Evolutionary conservation across 352 stramenopile species (phyloP), one percentile per base, ranked within the genome.

Genomic region (Globisporangium barbulae): DNA sequence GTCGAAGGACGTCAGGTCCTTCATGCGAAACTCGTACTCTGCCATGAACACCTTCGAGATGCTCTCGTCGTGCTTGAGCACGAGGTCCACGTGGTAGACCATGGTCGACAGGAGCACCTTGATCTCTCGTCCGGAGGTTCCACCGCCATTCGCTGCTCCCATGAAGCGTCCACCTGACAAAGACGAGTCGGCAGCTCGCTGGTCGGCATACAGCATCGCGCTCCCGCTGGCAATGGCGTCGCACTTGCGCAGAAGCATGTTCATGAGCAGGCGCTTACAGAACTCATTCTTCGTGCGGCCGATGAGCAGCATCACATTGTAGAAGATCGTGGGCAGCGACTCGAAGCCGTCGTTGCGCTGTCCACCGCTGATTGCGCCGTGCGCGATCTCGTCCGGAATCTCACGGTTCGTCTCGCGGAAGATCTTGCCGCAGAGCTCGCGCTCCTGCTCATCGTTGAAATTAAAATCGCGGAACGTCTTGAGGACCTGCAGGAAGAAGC

Each of bases 1-100:
- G 57, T 83, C 74, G 30, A 86, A 82, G 1, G 74, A 69, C 0
- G 73, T 79, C 1, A 85, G 64, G 37, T 56, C 63, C 8, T 59
- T 65, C n/a, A 39, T 28, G 2, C 65, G 64, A 22, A 75, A 70
- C 53, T 79, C 73, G 47, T 78, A 83, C 41, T 76, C 79, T 0
- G 68, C 45, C 45, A 81, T 25, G 12, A 89, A 72, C 5, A 81
- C 48, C 7, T 73, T 70, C 0, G 68, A 73, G 13, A 89, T 61
- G 15, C 31, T 58, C 5, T 81, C 63, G 47, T 81, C 76, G 47
- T 89, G 73, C 28, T 76, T 68, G 53, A 87, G 57, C 13, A 78
- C 69, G 50, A 82, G 73, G 31, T 85, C 77, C 2, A 85, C 52
- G 33, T 89, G 75, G 59, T 87, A 86, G 15, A 89, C 55, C 44